phyloP scores from a whole-genome alignment of 257 asterid species.

The Ajuga chamaepitys region DNA sequence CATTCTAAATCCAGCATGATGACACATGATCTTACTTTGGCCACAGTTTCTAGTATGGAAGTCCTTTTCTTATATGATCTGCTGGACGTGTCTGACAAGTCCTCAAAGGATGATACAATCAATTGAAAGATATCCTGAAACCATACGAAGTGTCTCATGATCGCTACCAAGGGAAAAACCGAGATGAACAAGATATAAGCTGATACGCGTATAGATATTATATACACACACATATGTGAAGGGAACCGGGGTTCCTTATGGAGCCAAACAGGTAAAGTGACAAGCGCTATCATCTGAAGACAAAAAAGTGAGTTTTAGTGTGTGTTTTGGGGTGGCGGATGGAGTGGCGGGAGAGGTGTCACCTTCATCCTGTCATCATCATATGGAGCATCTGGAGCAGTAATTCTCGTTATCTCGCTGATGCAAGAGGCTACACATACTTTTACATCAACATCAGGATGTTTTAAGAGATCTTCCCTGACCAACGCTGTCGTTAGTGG shows the following conservation, averaged over 20 bases:
- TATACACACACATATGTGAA: not conserved
- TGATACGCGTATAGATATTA: not conserved
- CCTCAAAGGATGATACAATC: slow-evolving; percentile 84
- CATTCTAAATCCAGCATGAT: slow-evolving; percentile 98
- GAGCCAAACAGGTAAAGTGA: too few species aligned
- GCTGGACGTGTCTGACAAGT: slow-evolving; percentile 60
- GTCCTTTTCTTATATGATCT: slow-evolving; percentile 69
- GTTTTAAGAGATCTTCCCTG: slow-evolving; percentile 54
- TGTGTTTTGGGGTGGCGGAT: too few species aligned
- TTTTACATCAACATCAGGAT: slow-evolving; percentile 72
- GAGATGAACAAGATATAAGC: not conserved
- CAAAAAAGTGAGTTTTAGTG: too few species aligned
- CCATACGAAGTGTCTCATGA: slow-evolving; percentile 21
- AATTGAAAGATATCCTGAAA: slow-evolving; percentile 81
- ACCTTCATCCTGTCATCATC: slow-evolving; percentile 97
- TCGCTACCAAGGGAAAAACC: slow-evolving; percentile 5
- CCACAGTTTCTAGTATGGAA: slow-evolving; percentile 84
- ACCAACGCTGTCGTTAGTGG: slow-evolving; percentile 63
- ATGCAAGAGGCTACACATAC: slow-evolving; percentile 92
- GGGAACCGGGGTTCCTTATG: too few species aligned
- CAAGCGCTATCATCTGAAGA: too few species aligned
- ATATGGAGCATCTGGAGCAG: slow-evolving; percentile 98
- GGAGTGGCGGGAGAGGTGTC: not conserved
- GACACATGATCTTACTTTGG: slow-evolving; percentile 94
- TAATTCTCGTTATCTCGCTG: slow-evolving; percentile 93